A percentile compares a stretch with the other conserved stretches of the same genome.
These are phyloP conservation scores for Lentinula novae-zelandiae DNA, from an alignment of 1,284 basidiomycete species.

Conservation along the genomic window DNA sequence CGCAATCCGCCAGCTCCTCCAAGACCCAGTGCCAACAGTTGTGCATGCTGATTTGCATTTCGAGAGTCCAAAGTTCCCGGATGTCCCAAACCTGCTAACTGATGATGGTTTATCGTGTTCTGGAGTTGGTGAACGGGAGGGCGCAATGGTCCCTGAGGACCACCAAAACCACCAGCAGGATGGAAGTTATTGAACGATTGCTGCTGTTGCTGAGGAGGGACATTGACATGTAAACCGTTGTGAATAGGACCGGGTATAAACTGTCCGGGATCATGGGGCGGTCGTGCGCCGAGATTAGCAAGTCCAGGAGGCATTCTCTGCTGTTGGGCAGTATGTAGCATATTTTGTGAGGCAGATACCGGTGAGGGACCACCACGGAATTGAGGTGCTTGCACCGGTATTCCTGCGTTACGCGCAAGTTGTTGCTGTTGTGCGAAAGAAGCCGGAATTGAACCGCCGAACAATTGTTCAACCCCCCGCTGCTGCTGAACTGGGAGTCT, in stretches of 20 bases:
- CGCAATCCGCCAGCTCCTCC: conserved; percentile 35
- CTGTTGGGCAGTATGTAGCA: conserved; percentile 39
- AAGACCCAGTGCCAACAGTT: conserved; percentile 43
- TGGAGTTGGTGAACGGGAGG: conserved; percentile 50
- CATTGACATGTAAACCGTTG: conserved; percentile 42
- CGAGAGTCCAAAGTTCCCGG: conserved; percentile 53
- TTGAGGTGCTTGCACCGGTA: conserved; percentile 57
- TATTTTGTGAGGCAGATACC: conserved; percentile 40
- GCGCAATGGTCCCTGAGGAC: conserved; percentile 41
- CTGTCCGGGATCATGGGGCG: conserved; percentile 73
- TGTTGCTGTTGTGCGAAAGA: conserved; percentile 60
- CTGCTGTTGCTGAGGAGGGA: conserved; percentile 36
- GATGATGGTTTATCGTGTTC: conserved; percentile 37
- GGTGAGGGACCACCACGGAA: conserved; percentile 72
- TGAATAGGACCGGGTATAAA: conserved; percentile 51
- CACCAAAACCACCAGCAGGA: conserved; percentile 41
- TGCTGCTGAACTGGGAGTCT: conserved; percentile 41
- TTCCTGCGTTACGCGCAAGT: conserved; percentile 46
- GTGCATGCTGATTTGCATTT: conserved; percentile 39
- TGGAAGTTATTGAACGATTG: conserved; percentile 51
- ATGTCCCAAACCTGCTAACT: conserved; percentile 45
- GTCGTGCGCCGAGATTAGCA: conserved; percentile 76
- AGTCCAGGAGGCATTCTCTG: conserved; percentile 76
- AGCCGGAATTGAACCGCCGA: conserved; percentile 42
- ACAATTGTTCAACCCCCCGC: conserved; percentile 53